Evolutionary conservation across 129 eudicot species (phyloP).

Genomic region (Escallonia rubra): DNA sequence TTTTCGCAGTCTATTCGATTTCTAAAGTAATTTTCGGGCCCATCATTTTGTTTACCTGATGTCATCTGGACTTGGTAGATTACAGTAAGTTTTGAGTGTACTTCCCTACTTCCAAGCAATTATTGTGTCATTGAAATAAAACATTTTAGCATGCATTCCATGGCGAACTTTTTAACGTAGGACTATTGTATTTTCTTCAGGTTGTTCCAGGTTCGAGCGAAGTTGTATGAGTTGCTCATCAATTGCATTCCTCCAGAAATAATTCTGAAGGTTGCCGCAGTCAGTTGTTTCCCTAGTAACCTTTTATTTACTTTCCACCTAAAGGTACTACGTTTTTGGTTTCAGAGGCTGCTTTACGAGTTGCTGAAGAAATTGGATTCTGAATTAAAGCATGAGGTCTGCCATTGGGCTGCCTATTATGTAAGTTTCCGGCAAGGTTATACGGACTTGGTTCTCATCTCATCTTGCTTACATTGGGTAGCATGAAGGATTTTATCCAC

Average conservation of each 20-base stretch:
- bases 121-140: neutral
- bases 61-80: too few species aligned
- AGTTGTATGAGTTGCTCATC: conserved; percentile 76
- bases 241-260: conserved; percentile 95
- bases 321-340: conserved; percentile 10
- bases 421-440: conserved; percentile 36
- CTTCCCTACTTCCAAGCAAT: too few species aligned
- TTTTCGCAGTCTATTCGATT: too few species aligned
- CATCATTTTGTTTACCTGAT: too few species aligned
- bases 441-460: neutral
- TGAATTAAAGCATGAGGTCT: conserved; percentile 89
- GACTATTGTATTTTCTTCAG: conserved; percentile 21
- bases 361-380: conserved; percentile 88
- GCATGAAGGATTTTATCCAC: neutral
- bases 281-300: neutral
- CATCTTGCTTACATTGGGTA: neutral
- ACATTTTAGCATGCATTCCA: neutral
- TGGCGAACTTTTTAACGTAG: neutral
- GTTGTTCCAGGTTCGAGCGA: conserved; percentile 92
- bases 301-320: neutral
- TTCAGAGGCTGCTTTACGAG: conserved; percentile 84
- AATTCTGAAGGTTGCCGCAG: conserved; percentile 52
- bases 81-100: too few species aligned
- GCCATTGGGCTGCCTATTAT: conserved; percentile 98
- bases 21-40: too few species aligned